Conservation (phyloP, 1,284 basidiomycete species). For the Lentinula novae-zelandiae region DNA sequence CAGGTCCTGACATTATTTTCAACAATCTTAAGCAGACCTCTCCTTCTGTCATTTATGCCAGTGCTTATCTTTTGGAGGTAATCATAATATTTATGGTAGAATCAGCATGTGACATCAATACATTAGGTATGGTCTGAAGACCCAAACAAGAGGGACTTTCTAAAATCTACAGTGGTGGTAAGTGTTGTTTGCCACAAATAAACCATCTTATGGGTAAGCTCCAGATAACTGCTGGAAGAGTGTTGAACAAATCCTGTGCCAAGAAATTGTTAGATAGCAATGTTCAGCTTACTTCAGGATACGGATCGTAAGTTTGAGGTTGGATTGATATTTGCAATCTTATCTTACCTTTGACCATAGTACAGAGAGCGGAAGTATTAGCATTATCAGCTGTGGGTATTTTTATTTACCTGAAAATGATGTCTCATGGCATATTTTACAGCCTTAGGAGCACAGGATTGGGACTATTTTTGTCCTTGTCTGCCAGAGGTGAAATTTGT, state of each 20-base stretch:
- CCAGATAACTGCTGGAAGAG: neutral
- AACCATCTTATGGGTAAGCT: neutral
- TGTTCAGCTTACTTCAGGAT: constrained; percentile 15
- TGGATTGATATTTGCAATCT: too few species aligned
- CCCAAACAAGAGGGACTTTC: neutral
- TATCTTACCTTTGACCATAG: neutral
- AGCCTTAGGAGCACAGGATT: constrained; percentile 7
- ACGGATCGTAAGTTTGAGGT: constrained; percentile 17
- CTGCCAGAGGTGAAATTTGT: neutral
- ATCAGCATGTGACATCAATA: too few species aligned
- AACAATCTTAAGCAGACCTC: neutral
- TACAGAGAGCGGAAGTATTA: neutral
- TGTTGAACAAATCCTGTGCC: constrained; percentile 15
- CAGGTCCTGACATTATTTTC: neutral
- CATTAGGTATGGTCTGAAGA: neutral
- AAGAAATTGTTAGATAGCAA: constrained; percentile 17
- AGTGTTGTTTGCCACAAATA: too few species aligned
- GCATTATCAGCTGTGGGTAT: neutral
- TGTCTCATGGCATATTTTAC: too few species aligned
- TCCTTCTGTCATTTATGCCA: neutral
- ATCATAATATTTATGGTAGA: neutral
- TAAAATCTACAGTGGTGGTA: too few species aligned
- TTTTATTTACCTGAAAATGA: too few species aligned
- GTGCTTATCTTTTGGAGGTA: neutral
- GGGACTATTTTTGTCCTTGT: constrained; percentile 19